These are phyloP conservation scores for Glomus cerebriforme DNA, from an alignment of 192 early-diverging fungal genomes.

Conservation along the genomic window DNA sequence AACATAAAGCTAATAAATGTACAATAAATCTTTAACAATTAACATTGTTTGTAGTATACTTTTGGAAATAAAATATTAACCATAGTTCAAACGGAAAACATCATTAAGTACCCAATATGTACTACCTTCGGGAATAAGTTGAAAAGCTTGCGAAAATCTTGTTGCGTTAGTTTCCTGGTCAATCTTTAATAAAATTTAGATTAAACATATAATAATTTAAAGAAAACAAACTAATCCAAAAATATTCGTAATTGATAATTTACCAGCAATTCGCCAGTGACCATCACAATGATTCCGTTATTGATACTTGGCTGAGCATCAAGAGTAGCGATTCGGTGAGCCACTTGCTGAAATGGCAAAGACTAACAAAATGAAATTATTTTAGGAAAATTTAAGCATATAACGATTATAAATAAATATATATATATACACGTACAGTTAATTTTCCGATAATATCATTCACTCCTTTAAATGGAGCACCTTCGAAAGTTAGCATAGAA, in stretches of 20 bases:
- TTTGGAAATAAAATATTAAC: slow-evolving; percentile 36
- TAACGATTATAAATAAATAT: neutral
- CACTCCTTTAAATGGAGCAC: slow-evolving; percentile 59
- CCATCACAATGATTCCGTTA: slow-evolving; percentile 66
- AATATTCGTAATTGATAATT: neutral
- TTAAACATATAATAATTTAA: neutral
- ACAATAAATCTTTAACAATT: neutral
- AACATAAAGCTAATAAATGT: neutral
- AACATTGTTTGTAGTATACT: too few relatives aligned
- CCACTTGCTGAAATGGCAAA: slow-evolving; percentile 77
- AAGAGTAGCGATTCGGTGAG: slow-evolving; percentile 71
- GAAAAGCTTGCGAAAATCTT: slow-evolving; percentile 84
- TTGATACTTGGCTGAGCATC: slow-evolving; percentile 82
- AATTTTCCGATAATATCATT: slow-evolving; percentile 75
- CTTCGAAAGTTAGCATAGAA: slow-evolving; percentile 91
- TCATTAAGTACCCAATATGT: slow-evolving; percentile 86
- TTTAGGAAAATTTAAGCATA: neutral
- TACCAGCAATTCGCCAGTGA: slow-evolving; percentile 84
- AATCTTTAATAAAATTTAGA: slow-evolving; percentile 44
- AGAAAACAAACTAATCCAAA: neutral
- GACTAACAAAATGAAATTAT: slow-evolving; percentile 40
- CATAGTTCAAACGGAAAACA: slow-evolving; percentile 78
- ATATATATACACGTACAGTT: slow-evolving; percentile 43
- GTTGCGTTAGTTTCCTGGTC: slow-evolving; percentile 81
- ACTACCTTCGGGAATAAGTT: slow-evolving; percentile 71